phyloP scores from a whole-genome alignment of 2,329 filamentous ascomycete species.

The Dactylonectria macrodidyma region DNA sequence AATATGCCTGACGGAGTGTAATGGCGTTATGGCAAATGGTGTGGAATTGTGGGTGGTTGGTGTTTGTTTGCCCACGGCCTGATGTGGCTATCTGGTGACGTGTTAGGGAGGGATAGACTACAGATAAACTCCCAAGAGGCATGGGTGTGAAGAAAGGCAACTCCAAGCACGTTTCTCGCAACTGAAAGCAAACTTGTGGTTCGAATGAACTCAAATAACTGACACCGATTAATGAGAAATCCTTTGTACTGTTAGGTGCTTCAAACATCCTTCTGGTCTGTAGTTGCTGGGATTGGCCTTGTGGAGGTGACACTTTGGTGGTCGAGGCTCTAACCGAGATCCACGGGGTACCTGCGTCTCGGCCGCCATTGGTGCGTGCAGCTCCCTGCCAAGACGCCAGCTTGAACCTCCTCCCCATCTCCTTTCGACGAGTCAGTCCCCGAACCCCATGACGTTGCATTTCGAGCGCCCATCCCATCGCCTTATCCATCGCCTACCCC shows the following conservation, averaged over 20 bases:
- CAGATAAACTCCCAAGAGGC: too few relatives aligned
- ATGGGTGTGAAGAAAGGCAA: too few relatives aligned
- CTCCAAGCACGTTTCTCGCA: too few relatives aligned
- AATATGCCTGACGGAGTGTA: slow-evolving; percentile 15
- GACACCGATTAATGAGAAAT: too few relatives aligned
- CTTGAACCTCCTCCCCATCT: slow-evolving; percentile 48
- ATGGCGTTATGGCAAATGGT: background rate
- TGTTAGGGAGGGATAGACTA: too few relatives aligned
- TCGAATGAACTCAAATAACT: too few relatives aligned
- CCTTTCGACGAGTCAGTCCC: slow-evolving; percentile 41
- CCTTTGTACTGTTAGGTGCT: too few relatives aligned
- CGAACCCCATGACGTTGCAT: slow-evolving; percentile 48
- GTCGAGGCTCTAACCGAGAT: slow-evolving; percentile 29
- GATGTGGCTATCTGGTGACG: background rate
- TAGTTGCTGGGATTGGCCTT: slow-evolving; percentile 27
- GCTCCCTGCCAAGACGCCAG: slow-evolving; percentile 45
- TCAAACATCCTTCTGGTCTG: background rate
- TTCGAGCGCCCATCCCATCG: slow-evolving; percentile 29
- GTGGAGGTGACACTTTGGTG: slow-evolving; percentile 29
- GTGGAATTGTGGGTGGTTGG: background rate
- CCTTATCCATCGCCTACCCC: background rate
- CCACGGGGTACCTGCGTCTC: slow-evolving; percentile 39
- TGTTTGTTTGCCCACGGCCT: background rate
- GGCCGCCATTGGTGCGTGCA: slow-evolving; percentile 40
- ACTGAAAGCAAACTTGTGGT: too few relatives aligned